Base-by-base conservation (phyloP, 179 eudicot genomes). In the Corrigiola litoralis region DNA sequence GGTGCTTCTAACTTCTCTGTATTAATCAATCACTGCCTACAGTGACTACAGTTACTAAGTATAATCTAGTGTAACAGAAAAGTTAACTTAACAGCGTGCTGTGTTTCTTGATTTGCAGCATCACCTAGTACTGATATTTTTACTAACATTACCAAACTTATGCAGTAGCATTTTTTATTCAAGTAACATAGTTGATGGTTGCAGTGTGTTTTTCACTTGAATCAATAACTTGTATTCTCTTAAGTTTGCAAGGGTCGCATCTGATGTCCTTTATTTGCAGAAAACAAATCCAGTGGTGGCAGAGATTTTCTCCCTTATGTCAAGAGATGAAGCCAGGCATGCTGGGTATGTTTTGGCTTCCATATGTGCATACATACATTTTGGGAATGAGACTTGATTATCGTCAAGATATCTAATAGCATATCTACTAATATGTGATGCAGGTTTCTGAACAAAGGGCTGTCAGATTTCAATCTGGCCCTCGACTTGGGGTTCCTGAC, bases 281-380 rank as follows among this genome's bases (percentile, higher is more conserved):
- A 92, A 90, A 92, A 92, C 98, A 58, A 90, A 92, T 67, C 97
- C 95, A 36, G 87, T 92, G 65, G 98, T 92, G 10, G 98, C 98
- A 24, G 98, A 92, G 83, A 90, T 92, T 63, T 92, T 92, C 85
- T 92, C 98, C 25, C 96, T 92, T 54, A 92, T 92, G 98, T 92
- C 96, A 4, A 80, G 98, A 63, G 95, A 92, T 69, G 97, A 92
- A 81, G 98, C 98, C 59, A 84, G 95, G 63, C 98, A 90, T 77
- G 98, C 98, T 42, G 98, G 96, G 98, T 90, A 85, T 61, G 87
- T 58, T 47, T 25, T 21, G 4, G 4, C 36, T 7, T 34, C 50
- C 27, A 14, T 32, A 21, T 10, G 8, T 10, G 5, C 17, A 18
- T 11, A 28, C 45, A 9, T 23, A 11, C 5, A 21, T 24, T 20